These are phyloP conservation scores for Fibroporia radiculosa DNA, from an alignment of 768 basidiomycete species.

Conservation along the genomic window DNA sequence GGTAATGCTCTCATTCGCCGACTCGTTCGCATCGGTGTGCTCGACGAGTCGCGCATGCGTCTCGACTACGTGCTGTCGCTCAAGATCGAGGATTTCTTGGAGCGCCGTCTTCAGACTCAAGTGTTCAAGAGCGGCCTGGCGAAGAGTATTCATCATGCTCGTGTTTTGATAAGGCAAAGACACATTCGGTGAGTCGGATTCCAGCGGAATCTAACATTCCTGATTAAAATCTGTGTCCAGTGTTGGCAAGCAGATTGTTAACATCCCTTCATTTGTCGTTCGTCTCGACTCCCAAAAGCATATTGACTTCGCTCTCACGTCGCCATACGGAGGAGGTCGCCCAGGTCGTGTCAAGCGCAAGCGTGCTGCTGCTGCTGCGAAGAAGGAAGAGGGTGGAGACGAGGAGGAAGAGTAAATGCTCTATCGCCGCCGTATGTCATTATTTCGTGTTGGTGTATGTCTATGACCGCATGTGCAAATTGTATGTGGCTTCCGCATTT, in stretches of 20 bases:
- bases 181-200: constrained; percentile 79
- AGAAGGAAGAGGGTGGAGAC: constrained; percentile 84
- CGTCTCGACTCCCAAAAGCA: constrained; percentile 99
- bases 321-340: constrained; percentile 92
- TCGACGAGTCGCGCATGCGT: constrained; percentile 98
- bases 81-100: constrained; percentile 99
- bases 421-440: constrained; percentile 12
- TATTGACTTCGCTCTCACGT: constrained; percentile 97
- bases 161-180: constrained; percentile 94
- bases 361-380: constrained; percentile 88
- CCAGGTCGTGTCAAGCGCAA: constrained; percentile 98
- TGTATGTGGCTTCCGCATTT: too few species aligned
- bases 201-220: background rate
- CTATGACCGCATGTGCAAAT: constrained; percentile 5
- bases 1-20: constrained; percentile 94
- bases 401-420: constrained; percentile 23
- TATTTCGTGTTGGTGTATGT: constrained; percentile 4
- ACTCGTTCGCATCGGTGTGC: constrained; percentile 98
- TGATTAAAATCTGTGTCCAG: constrained; percentile 29
- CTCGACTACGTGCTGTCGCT: constrained; percentile 99
- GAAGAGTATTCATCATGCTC: constrained; percentile 97
- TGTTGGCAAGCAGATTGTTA: constrained; percentile 98
- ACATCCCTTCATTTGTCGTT: constrained; percentile 97
- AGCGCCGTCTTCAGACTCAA: constrained; percentile 96
- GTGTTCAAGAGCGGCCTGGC: constrained; percentile 99